Evolutionary conservation across 441 rosid genomes (phyloP).

Genomic region (Arabidopsis hybrid): DNA sequence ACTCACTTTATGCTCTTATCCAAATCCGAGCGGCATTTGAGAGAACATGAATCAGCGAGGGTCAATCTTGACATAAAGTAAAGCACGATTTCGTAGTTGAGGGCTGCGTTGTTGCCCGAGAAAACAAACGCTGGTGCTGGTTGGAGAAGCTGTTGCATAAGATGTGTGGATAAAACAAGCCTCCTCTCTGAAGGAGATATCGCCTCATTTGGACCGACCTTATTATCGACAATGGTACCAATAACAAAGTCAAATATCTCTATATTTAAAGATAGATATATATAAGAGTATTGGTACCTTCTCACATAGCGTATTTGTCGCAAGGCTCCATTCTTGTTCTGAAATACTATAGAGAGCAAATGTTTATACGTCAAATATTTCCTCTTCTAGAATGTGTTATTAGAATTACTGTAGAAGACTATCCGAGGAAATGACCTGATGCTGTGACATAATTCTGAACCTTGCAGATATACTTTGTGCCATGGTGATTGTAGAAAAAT

Average conservation of each 20-base stretch:
- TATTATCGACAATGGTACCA: conserved; percentile 31
- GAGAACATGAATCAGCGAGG: conserved; percentile 66
- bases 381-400: too few relatives aligned
- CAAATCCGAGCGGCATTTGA: conserved; percentile 30
- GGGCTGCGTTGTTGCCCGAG: conserved; percentile 49
- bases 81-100: conserved; percentile 55
- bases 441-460: conserved; percentile 11
- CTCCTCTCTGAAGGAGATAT: conserved; percentile 63
- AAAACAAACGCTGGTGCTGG: conserved; percentile 60
- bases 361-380: too few relatives aligned
- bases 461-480: conserved; percentile 4
- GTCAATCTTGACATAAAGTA: conserved; percentile 60
- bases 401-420: too few relatives aligned
- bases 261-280: not conserved
- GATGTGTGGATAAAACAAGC: conserved; percentile 67
- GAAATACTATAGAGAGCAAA: too few relatives aligned
- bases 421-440: conserved; percentile 12
- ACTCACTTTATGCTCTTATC: conserved; percentile 53
- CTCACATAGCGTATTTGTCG: conserved; percentile 65
- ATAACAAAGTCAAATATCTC: not conserved
- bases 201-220: conserved; percentile 42
- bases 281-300: conserved; percentile 56
- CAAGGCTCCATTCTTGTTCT: conserved; percentile 54
- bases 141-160: conserved; percentile 72
- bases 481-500: conserved; percentile 25